These are phyloP conservation scores for Ceratocystis colombiana DNA, from an alignment of 2,329 filamentous ascomycete species.

Conservation along the genomic window DNA sequence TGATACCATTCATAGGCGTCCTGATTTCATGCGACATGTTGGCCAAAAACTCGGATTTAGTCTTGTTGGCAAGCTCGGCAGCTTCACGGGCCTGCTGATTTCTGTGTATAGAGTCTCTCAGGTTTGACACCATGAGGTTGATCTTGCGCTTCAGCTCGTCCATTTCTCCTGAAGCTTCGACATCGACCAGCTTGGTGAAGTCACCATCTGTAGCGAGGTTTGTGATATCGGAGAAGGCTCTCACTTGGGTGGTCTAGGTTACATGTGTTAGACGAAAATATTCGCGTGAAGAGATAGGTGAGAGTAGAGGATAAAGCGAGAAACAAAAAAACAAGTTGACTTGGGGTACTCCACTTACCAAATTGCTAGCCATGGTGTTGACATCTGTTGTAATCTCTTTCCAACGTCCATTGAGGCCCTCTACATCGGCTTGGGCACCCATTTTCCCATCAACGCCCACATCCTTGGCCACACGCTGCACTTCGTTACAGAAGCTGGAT, in stretches of 20 bases:
- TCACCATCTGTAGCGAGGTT: slow-evolving; percentile 94
- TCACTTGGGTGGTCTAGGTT: slow-evolving; percentile 77
- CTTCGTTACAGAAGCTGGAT: slow-evolving; percentile 90
- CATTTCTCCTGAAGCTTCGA: slow-evolving; percentile 97
- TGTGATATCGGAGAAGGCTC: slow-evolving; percentile 97
- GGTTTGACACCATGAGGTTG: slow-evolving; percentile 96
- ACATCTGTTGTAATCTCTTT: slow-evolving; percentile 97
- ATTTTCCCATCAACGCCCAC: slow-evolving; percentile 97
- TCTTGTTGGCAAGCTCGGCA: slow-evolving; percentile 92
- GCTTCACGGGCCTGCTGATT: slow-evolving; percentile 94
- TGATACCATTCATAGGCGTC: slow-evolving; percentile 95
- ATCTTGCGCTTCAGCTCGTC: slow-evolving; percentile 98
- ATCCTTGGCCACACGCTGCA: slow-evolving; percentile 90
- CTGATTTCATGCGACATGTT: slow-evolving; percentile 99
- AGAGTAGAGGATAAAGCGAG: slow-evolving; percentile 27
- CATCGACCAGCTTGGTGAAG: slow-evolving; percentile 92
- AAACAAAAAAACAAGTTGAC: slow-evolving; percentile 4
- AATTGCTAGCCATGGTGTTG: slow-evolving; percentile 74
- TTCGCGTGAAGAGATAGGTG: neutral
- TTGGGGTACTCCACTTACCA: slow-evolving; percentile 37
- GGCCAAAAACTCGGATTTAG: slow-evolving; percentile 94
- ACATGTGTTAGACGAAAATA: slow-evolving; percentile 30
- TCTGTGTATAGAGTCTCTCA: slow-evolving; percentile 90
- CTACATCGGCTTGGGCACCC: slow-evolving; percentile 92
- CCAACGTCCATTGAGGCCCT: slow-evolving; percentile 87